A percentile compares a stretch with the other conserved stretches of the same genome.
Conservation (phyloP, 306 rosid species). For the Fragaria iinumae region DNA sequence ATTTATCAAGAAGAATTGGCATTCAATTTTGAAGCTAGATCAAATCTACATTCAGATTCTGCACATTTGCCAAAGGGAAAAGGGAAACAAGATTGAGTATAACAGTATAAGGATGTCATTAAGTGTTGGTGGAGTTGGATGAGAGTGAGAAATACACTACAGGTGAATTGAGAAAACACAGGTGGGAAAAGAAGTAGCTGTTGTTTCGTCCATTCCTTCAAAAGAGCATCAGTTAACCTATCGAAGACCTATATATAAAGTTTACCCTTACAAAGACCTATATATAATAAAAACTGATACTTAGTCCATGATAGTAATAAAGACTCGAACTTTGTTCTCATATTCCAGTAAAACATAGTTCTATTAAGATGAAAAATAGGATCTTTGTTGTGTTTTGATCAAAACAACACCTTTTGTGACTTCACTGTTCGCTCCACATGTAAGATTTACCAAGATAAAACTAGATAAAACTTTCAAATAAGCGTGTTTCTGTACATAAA, state of each 20-base stretch:
- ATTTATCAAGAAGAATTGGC: neutral
- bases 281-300: too few species aligned
- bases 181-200: neutral
- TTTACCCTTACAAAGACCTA: too few species aligned
- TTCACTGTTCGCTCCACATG: too few species aligned
- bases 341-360: too few species aligned
- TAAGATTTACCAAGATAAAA: too few species aligned
- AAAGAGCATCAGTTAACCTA: constrained; percentile 3
- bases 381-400: too few species aligned
- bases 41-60: neutral
- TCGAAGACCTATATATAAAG: neutral
- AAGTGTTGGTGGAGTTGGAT: neutral
- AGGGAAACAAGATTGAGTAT: neutral
- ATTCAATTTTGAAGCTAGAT: neutral
- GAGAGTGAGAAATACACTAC: neutral
- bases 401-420: too few species aligned
- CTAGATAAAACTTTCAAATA: too few species aligned
- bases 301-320: too few species aligned
- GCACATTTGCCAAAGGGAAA: constrained; percentile 2
- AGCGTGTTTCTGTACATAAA: too few species aligned
- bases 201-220: neutral
- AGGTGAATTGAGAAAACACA: constrained; percentile 3
- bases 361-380: too few species aligned
- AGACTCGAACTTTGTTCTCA: too few species aligned
- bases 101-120: neutral